Conservation (phyloP, 1,139 yeast genomes). For the Casaregolazyma lundiana region DNA sequence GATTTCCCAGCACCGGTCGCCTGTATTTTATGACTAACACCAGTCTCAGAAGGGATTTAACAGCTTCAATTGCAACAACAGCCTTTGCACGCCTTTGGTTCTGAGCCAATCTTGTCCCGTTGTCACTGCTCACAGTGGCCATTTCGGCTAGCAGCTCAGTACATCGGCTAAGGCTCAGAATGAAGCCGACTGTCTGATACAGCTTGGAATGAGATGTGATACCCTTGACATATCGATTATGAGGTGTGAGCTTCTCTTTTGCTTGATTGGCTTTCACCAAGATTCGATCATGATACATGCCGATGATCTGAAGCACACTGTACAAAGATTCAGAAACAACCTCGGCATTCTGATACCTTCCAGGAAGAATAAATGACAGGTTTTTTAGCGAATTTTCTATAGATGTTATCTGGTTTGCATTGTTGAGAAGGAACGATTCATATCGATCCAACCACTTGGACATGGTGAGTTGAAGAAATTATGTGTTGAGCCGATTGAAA, state of each 20-base stretch:
- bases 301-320: slow-evolving; percentile 34
- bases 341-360: slow-evolving; percentile 39
- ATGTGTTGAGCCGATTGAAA: not conserved
- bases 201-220: slow-evolving; percentile 21
- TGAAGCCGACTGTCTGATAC: slow-evolving; percentile 32
- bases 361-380: slow-evolving; percentile 38
- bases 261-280: slow-evolving; percentile 27
- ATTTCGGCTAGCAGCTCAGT: slow-evolving; percentile 39
- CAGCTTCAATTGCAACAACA: slow-evolving; percentile 32
- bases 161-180: slow-evolving; percentile 33
- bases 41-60: slow-evolving; percentile 34
- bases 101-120: not conserved
- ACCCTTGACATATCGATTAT: slow-evolving; percentile 34
- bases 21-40: slow-evolving; percentile 28
- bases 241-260: slow-evolving; percentile 25
- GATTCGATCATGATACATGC: slow-evolving; percentile 38
- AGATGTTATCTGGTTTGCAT: slow-evolving; percentile 37
- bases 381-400: slow-evolving; percentile 36
- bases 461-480: slow-evolving; percentile 5
- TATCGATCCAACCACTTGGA: slow-evolving; percentile 26
- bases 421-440: slow-evolving; percentile 32
- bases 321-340: slow-evolving; percentile 34
- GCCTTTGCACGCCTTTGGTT: slow-evolving; percentile 27
- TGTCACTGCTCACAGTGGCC: slow-evolving; percentile 29
- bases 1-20: slow-evolving; percentile 32